phyloP scores from a whole-genome alignment of 345 rosid species.

The Bruguiera gymnorhiza region DNA sequence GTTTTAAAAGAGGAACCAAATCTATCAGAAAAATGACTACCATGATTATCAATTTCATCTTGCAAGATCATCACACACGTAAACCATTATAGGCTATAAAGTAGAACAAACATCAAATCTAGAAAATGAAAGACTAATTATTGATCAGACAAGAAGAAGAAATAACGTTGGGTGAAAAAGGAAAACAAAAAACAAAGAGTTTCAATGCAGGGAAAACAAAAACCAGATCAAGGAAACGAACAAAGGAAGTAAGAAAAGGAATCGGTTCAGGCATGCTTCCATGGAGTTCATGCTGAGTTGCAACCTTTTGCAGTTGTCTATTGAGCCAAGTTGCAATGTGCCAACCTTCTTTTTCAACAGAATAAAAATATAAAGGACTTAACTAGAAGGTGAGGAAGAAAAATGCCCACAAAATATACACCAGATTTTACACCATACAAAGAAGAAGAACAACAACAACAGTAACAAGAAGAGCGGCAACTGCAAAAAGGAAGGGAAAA shows the following conservation, averaged over 20 bases:
- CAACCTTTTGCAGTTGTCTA: background rate
- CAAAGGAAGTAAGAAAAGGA: background rate
- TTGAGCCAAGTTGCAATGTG: background rate
- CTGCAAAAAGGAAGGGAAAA: background rate
- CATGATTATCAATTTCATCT: background rate
- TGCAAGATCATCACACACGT: background rate
- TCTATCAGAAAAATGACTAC: background rate
- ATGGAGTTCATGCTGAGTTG: background rate
- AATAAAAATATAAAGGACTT: background rate
- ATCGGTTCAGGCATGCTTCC: background rate
- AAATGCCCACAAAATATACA: constrained; percentile 12
- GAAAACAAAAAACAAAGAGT: no score
- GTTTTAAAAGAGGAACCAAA: background rate
- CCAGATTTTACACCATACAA: constrained; percentile 7
- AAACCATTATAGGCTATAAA: background rate
- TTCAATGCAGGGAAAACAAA: no score
- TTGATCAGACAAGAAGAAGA: background rate
- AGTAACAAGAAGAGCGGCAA: background rate
- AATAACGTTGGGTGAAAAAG: background rate
- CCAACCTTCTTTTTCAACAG: background rate
- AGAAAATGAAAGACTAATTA: background rate
- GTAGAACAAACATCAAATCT: background rate
- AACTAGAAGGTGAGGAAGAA: background rate
- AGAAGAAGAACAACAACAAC: background rate
- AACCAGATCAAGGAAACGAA: background rate